Evolutionary conservation across 1,284 basidiomycete genomes (phyloP).

Genomic region (Spongispora temasekensis): DNA sequence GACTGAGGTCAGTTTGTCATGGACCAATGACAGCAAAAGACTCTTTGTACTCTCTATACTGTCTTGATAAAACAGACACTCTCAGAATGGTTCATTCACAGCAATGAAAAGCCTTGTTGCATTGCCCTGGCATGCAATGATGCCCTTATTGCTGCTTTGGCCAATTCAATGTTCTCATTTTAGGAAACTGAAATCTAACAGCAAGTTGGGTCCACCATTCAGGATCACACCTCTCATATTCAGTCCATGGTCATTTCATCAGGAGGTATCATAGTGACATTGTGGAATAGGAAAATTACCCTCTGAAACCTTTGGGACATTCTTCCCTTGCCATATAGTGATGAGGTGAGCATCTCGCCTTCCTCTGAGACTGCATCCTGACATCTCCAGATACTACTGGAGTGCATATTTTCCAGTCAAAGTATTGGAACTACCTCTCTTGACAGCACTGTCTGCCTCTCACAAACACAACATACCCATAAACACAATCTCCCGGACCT

Average conservation of each 20-base stretch:
- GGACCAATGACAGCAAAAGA: too few relatives aligned
- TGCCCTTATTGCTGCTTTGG: too few relatives aligned
- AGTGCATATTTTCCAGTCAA: background rate
- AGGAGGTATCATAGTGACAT: background rate
- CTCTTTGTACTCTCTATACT: too few relatives aligned
- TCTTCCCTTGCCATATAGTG: background rate
- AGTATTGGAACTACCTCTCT: background rate
- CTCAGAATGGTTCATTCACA: too few relatives aligned
- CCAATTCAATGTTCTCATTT: too few relatives aligned
- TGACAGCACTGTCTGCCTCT: background rate
- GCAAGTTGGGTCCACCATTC: background rate
- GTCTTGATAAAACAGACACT: too few relatives aligned
- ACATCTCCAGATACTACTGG: background rate
- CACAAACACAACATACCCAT: too few relatives aligned
- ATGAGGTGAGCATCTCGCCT: background rate
- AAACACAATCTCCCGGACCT: background rate
- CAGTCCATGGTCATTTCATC: background rate
- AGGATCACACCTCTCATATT: background rate
- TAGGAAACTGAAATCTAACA: too few relatives aligned
- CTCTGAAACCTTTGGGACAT: background rate
- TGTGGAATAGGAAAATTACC: background rate
- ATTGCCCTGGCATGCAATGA: too few relatives aligned
- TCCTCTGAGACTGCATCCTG: background rate
- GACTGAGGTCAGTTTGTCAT: too few relatives aligned
- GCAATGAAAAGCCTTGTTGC: too few relatives aligned